Evolutionary conservation across 2,329 filamentous ascomycete genomes (phyloP).

Genomic region (Alternaria arbusti): DNA sequence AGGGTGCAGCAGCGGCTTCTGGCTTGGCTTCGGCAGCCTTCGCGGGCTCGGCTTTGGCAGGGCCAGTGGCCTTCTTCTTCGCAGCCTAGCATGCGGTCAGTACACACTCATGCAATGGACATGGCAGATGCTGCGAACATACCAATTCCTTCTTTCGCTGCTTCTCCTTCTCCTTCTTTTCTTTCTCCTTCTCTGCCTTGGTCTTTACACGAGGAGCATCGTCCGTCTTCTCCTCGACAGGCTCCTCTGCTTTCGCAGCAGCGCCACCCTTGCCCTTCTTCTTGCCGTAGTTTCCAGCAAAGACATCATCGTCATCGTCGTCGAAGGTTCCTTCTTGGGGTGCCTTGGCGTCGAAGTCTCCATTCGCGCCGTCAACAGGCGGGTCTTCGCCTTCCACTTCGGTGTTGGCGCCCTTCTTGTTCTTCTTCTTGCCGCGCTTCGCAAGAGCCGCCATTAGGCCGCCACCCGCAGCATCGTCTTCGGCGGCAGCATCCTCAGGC

Average conservation of each 20-base stretch:
- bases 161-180: constrained; percentile 98
- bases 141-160: constrained; percentile 98
- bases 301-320: constrained; percentile 80
- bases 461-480: constrained; percentile 57
- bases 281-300: constrained; percentile 69
- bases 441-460: constrained; percentile 58
- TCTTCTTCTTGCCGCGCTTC: constrained; percentile 75
- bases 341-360: constrained; percentile 67
- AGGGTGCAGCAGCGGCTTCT: constrained; percentile 40
- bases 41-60: constrained; percentile 51
- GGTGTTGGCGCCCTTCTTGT: constrained; percentile 74
- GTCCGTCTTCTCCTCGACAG: constrained; percentile 47
- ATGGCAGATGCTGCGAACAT: constrained; percentile 27
- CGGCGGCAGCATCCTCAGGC: constrained; percentile 46
- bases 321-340: constrained; percentile 76
- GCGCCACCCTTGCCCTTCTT: constrained; percentile 71
- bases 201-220: constrained; percentile 71
- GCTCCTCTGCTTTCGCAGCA: constrained; percentile 47
- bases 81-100: constrained; percentile 46
- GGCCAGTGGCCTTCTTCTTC: constrained; percentile 65
- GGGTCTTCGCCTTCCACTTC: constrained; percentile 74
- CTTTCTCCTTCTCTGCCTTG: constrained; percentile 97
- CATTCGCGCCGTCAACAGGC: constrained; percentile 48
- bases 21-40: constrained; percentile 50
- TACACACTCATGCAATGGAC: background rate